Evolutionary conservation across 768 basidiomycete species (phyloP).

Genomic region (Lentinus brumalis): DNA sequence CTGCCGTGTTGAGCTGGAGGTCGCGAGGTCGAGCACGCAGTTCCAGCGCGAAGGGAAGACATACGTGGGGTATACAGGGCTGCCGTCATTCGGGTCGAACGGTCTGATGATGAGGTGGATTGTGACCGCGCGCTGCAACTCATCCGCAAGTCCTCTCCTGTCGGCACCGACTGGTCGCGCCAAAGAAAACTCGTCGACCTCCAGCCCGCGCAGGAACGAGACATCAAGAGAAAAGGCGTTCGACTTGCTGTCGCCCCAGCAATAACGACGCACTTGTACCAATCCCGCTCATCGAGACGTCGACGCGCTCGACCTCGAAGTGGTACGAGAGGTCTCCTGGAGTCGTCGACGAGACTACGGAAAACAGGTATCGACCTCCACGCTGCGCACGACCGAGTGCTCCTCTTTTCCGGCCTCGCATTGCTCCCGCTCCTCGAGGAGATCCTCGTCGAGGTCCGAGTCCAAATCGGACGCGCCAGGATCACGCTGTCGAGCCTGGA

Average conservation of each 20-base stretch:
- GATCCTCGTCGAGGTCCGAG: conserved; percentile 48
- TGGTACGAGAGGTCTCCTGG: conserved; percentile 44
- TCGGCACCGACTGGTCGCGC: conserved; percentile 21
- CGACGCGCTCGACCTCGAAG: conserved; percentile 76
- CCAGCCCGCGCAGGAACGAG: conserved; percentile 70
- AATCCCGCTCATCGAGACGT: conserved; percentile 73
- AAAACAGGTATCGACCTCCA: conserved; percentile 81
- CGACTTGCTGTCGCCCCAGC: conserved; percentile 46
- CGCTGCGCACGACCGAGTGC: conserved; percentile 83
- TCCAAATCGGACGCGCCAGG: conserved; percentile 21
- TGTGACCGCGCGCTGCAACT: conserved; percentile 73
- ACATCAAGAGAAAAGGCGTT: conserved; percentile 75
- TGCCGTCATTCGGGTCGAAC: conserved; percentile 33
- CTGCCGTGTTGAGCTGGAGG: conserved; percentile 30
- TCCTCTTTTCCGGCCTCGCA: conserved; percentile 75
- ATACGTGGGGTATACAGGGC: conserved; percentile 59
- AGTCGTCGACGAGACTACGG: conserved; percentile 30
- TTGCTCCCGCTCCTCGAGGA: conserved; percentile 39
- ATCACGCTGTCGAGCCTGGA: background rate
- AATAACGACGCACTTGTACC: conserved; percentile 47
- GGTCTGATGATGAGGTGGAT: conserved; percentile 82
- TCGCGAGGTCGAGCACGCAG: conserved; percentile 78
- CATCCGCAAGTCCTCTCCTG: conserved; percentile 26
- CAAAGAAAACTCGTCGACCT: conserved; percentile 48
- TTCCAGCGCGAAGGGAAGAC: conserved; percentile 90